These are phyloP conservation scores for Dimocarpus longan DNA, from an alignment of 345 rosid species.

Conservation along the genomic window DNA sequence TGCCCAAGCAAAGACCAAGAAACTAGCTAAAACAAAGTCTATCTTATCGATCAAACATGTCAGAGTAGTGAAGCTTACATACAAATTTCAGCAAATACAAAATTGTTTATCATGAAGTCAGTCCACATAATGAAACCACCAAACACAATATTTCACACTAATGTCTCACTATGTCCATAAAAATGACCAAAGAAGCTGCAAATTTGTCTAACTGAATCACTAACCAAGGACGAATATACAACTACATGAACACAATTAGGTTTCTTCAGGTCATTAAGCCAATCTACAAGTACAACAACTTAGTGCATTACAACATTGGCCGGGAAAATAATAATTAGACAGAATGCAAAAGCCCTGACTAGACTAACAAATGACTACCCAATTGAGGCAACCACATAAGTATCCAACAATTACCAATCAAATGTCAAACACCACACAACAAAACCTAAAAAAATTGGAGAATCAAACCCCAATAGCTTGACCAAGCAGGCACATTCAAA, in stretches of 20 bases:
- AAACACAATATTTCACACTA: conserved; percentile 3
- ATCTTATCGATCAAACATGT: not conserved
- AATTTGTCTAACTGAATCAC: not conserved
- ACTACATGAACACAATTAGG: not conserved
- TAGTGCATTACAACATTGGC: not conserved
- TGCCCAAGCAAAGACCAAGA: conserved; percentile 2
- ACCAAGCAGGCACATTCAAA: conserved; percentile 32
- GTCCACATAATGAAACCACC: conserved; percentile 10
- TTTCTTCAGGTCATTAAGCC: not conserved
- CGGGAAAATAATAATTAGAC: not conserved
- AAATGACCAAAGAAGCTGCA: not conserved
- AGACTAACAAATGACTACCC: not conserved
- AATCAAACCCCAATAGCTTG: conserved; percentile 24
- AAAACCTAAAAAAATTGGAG: conserved; percentile 18
- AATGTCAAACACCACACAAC: conserved; percentile 13
- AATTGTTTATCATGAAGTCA: not conserved
- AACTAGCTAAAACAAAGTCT: conserved; percentile 3
- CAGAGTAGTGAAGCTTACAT: not conserved
- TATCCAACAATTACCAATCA: conserved; percentile 17
- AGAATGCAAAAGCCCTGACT: not conserved
- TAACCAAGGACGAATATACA: not conserved
- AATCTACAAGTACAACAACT: not conserved
- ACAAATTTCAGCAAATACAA: not conserved
- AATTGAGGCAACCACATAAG: conserved; percentile 1
- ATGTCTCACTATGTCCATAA: not conserved